Percentiles rank a stretch among this genome's conserved stretches.
These are phyloP conservation scores for Pythium angustatum DNA, from an alignment of 352 stramenopile genomes.

Conservation along the genomic window DNA sequence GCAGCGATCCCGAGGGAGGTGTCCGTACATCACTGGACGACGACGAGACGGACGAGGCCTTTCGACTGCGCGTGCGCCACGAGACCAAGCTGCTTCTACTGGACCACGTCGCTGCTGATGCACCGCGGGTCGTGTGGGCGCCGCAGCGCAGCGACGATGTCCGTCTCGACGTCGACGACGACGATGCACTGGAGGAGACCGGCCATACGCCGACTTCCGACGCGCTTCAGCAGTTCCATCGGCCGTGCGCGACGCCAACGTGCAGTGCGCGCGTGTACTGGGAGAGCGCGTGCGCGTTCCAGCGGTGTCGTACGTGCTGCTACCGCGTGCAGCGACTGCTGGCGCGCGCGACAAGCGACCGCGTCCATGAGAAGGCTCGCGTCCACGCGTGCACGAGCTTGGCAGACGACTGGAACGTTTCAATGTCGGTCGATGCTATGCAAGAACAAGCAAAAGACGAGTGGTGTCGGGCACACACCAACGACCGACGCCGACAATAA, in stretches of 20 bases:
- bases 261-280: conserved; percentile 40
- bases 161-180: not conserved
- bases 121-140: conserved; percentile 53
- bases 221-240: conserved; percentile 24
- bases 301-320: conserved; percentile 63
- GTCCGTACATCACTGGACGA: too few relatives aligned
- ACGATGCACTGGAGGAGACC: too few relatives aligned
- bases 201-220: too few relatives aligned
- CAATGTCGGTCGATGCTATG: not conserved
- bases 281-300: conserved; percentile 47
- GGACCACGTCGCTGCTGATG: conserved; percentile 45
- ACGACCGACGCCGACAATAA: conserved; percentile 18
- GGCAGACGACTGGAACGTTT: conserved; percentile 14
- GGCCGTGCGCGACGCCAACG: conserved; percentile 34
- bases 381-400: conserved; percentile 7
- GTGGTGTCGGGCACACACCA: conserved; percentile 21
- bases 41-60: conserved; percentile 43
- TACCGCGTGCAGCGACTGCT: conserved; percentile 63
- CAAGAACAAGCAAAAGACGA: not conserved
- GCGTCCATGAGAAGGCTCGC: conserved; percentile 24
- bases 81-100: conserved; percentile 57
- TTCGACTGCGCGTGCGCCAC: conserved; percentile 61
- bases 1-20: not conserved
- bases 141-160: conserved; percentile 38
- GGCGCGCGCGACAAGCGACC: conserved; percentile 12